Evolutionary conservation across 352 stramenopile genomes (phyloP), one percentile per base, ranked within the genome.

Genomic region (Thalassiosira ordinaria): DNA sequence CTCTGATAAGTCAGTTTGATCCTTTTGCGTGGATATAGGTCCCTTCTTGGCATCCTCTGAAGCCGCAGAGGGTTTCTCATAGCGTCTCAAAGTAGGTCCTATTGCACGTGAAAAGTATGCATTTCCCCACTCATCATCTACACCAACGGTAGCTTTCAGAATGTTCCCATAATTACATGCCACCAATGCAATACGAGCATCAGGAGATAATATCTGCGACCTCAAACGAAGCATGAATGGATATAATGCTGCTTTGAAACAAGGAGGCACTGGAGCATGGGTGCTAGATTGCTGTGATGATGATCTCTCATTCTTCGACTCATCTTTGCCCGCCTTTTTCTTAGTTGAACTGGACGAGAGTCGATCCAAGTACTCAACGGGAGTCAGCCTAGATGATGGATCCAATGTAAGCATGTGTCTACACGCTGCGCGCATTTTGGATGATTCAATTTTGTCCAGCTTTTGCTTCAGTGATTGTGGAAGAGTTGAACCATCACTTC

Each of bases 381-480:
- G 94, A 6, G 92, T 96, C 14, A 96, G 81, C 5, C 96, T 92
- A 39, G 96, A 87, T 11, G 84, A 88, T 20, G 96, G 95, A 76
- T 98, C 93, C 14, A 98, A 70, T 41, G 73, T 95, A 8, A 98
- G 80, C 96, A 98, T 98, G 65, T 98, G 95, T 44, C 96, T 87
- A 68, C 97, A 93, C 41, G 97, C 81, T 18, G 97, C 95, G 74
- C 97, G 90, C 31, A 98, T 84, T 22, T 92, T 80, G 11, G 91
- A 92, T 65, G 96, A 95, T 56, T 97, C 94, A 31, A 98, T 95
- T 74, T 98, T 98, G 39, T 95, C 95, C 14, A 98, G 82, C 44
- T 94, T 95, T 41, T 94, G 87, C 27, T 91, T 94, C 5, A 86
- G 24, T 31, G 51, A 61, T 65, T 72, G 53, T 29, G 52, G 47